Evolutionary conservation across 2,329 filamentous ascomycete species (phyloP).

Genomic region (Lizonia empirigonia): DNA sequence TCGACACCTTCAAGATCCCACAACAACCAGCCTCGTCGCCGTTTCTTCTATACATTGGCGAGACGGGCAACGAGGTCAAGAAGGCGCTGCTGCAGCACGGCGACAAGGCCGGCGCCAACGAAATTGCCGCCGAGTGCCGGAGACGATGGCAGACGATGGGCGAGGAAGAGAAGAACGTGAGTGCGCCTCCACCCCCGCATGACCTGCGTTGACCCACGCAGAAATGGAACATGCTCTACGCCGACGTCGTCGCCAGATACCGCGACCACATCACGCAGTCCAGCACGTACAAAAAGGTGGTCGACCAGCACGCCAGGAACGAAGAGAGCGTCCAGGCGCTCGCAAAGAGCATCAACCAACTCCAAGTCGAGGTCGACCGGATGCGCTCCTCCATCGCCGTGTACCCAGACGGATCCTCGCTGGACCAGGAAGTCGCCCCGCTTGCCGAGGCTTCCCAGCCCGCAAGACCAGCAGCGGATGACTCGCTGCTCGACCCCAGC

Average conservation of each 20-base stretch:
- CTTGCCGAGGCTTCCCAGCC: slow-evolving; percentile 26
- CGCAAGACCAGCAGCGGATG: slow-evolving; percentile 30
- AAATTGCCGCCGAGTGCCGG: slow-evolving; percentile 51
- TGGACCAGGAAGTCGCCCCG: slow-evolving; percentile 20
- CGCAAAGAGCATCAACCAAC: slow-evolving; percentile 49
- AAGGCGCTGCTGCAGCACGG: slow-evolving; percentile 44
- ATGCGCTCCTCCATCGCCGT: slow-evolving; percentile 45
- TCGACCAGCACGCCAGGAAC: slow-evolving; percentile 46
- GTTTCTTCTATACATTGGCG: slow-evolving; percentile 49
- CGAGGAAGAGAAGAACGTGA: slow-evolving; percentile 47
- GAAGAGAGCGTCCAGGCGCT: slow-evolving; percentile 49
- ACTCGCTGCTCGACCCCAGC: slow-evolving; percentile 43
- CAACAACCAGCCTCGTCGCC: slow-evolving; percentile 49
- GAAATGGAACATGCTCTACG: slow-evolving; percentile 52
- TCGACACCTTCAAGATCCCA: slow-evolving; percentile 43
- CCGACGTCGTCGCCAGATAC: slow-evolving; percentile 48
- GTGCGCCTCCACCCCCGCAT: slow-evolving; percentile 16
- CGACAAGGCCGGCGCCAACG: slow-evolving; percentile 47
- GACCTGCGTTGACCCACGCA: slow-evolving; percentile 23
- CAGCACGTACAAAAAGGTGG: slow-evolving; percentile 44
- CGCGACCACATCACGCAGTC: slow-evolving; percentile 47
- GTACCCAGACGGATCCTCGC: slow-evolving; percentile 27
- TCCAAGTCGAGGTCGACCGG: slow-evolving; percentile 48
- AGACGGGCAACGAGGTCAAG: slow-evolving; percentile 48
- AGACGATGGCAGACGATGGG: slow-evolving; percentile 48